Evolutionary conservation across 1,139 yeast genomes (phyloP).

Genomic region (Yamadazyma epiphylla): DNA sequence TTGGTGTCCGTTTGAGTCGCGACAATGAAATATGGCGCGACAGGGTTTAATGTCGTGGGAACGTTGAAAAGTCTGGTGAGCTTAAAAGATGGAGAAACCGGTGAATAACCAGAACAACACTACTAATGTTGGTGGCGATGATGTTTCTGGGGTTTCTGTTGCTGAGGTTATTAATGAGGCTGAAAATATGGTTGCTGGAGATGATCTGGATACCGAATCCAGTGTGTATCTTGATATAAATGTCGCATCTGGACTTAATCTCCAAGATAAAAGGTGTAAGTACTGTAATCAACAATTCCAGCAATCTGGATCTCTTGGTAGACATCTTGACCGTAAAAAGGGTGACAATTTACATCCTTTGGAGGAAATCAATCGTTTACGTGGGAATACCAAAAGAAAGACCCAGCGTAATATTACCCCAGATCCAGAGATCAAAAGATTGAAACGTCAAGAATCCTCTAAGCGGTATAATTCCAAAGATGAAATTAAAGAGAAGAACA

Average conservation of each 20-base stretch:
- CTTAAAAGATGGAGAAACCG: too few relatives aligned
- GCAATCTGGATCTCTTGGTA: slow-evolving; percentile 15
- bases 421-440: not conserved
- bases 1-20: slow-evolving; percentile 1
- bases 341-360: slow-evolving; percentile 18
- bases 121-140: too few relatives aligned
- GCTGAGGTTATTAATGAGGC: too few relatives aligned
- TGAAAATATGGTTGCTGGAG: too few relatives aligned
- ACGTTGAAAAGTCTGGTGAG: too few relatives aligned
- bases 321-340: slow-evolving; percentile 18
- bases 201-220: too few relatives aligned
- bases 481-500: slow-evolving; percentile 16
- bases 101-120: too few relatives aligned
- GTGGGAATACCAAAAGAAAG: slow-evolving; percentile 11
- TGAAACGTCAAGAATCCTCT: slow-evolving; percentile 2
- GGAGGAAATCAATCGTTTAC: slow-evolving; percentile 12
- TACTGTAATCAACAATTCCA: slow-evolving; percentile 16
- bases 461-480: slow-evolving; percentile 10
- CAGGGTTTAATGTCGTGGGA: too few relatives aligned
- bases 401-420: slow-evolving; percentile 5
- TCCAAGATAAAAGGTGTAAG: slow-evolving; percentile 8
- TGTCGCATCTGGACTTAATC: not conserved
- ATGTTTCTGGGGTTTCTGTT: too few relatives aligned
- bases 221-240: not conserved
- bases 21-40: too few relatives aligned